These are phyloP conservation scores for Fraxinus velutina DNA, from an alignment of 305 asterid genomes.

Conservation along the genomic window DNA sequence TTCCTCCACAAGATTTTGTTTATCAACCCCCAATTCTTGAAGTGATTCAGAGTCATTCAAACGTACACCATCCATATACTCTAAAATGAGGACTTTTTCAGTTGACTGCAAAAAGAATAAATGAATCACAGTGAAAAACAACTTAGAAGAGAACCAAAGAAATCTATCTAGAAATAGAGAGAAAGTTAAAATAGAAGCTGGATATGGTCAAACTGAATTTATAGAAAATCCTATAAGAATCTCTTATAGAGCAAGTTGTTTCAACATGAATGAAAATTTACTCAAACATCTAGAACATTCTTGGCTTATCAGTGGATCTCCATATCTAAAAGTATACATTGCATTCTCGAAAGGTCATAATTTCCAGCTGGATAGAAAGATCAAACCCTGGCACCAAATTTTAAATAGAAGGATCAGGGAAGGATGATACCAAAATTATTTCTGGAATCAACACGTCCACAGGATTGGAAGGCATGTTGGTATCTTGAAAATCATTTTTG, in stretches of 20 bases:
- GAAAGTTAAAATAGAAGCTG: not conserved
- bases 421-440: conserved; percentile 64
- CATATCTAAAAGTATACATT: not conserved
- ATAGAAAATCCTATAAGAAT: not conserved
- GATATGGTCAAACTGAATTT: not conserved
- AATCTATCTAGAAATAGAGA: conserved; percentile 11
- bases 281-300: not conserved
- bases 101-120: conserved; percentile 61
- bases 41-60: conserved; percentile 73
- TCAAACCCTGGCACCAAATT: not conserved
- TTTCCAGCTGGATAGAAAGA: conserved; percentile 12
- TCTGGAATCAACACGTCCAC: conserved; percentile 95
- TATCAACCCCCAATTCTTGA: conserved; percentile 75
- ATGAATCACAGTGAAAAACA: conserved; percentile 18
- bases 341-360: not conserved
- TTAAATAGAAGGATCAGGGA: conserved; percentile 24
- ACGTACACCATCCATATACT: conserved; percentile 96
- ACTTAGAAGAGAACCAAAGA: not conserved
- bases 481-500: conserved; percentile 40
- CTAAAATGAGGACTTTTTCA: conserved; percentile 81
- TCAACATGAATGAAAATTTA: not conserved
- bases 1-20: conserved; percentile 89
- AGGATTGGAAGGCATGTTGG: conserved; percentile 36
- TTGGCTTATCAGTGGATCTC: not conserved
- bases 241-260: not conserved